Conservation (phyloP, 225 moss, liverwort and hornwort genomes). For the Bryoerythrophyllum caledonicum region DNA sequence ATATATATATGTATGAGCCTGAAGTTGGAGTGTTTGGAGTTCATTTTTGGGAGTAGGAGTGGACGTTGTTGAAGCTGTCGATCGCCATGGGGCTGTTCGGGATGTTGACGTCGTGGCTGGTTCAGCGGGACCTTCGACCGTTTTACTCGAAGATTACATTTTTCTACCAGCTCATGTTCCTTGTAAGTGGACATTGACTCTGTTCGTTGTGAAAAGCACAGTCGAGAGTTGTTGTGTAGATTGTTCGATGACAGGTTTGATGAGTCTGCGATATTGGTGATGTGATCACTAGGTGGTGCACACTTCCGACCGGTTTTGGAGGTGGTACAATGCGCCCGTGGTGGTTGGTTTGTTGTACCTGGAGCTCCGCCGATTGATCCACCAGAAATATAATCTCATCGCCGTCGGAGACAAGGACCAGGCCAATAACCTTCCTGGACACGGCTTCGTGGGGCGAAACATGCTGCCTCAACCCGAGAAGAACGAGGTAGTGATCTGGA, state of each 20-base stretch:
- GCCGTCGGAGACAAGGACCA: constrained; percentile 34
- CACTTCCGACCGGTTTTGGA: constrained; percentile 45
- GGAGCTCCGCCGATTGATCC: constrained; percentile 45
- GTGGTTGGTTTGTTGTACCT: constrained; percentile 45
- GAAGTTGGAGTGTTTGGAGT: fast-evolving
- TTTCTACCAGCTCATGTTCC: constrained; percentile 39
- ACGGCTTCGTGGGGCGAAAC: constrained; percentile 55
- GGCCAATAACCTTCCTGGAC: background rate
- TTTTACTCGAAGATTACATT: constrained; percentile 35
- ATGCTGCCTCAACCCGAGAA: constrained; percentile 24
- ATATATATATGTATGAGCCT: background rate
- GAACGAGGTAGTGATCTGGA: constrained; percentile 21
- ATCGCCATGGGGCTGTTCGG: constrained; percentile 39
- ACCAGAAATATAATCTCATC: constrained; percentile 65
- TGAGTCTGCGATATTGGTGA: background rate
- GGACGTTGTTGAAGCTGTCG: too few relatives aligned
- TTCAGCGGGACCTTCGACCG: constrained; percentile 35
- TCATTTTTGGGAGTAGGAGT: background rate
- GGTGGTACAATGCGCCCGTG: constrained; percentile 63
- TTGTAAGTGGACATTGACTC: constrained; percentile 20
- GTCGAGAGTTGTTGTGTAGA: background rate
- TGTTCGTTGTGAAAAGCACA: background rate
- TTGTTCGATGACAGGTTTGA: too few relatives aligned
- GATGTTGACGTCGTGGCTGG: constrained; percentile 38
- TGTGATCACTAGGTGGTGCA: constrained; percentile 42